Percentiles rank a stretch among this genome's conserved stretches.
phyloP scores from a whole-genome alignment of 78 protist species.

The Guillardia theta region DNA sequence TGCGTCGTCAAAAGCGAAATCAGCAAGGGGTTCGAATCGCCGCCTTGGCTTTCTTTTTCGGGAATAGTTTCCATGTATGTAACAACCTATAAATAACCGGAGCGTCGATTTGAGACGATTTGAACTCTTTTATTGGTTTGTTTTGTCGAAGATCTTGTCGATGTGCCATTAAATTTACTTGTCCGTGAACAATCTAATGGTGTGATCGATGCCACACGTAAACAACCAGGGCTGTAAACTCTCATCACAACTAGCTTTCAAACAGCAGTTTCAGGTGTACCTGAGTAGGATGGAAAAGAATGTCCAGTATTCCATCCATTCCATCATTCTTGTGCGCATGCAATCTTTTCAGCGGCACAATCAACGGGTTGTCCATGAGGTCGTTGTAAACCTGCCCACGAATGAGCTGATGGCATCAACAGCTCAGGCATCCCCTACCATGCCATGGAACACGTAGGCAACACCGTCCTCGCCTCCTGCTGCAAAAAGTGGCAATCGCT shows the following conservation, averaged over 20 bases:
- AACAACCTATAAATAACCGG: no score
- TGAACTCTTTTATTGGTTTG: no score
- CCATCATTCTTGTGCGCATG: neutral
- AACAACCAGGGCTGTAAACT: slow-evolving; percentile 97
- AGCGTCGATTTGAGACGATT: no score
- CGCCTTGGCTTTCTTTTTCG: no score
- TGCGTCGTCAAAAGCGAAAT: no score
- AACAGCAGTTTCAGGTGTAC: no score
- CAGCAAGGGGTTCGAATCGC: no score
- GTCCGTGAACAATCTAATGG: slow-evolving; percentile 59
- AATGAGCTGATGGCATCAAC: no score
- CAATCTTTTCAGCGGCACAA: neutral
- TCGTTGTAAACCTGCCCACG: slow-evolving; percentile 85
- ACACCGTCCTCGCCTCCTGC: slow-evolving; percentile 84
- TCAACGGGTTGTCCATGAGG: slow-evolving; percentile 12
- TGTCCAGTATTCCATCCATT: slow-evolving; percentile 56
- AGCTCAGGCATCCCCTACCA: slow-evolving; percentile 49
- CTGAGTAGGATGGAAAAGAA: slow-evolving; percentile 88
- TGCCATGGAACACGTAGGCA: slow-evolving; percentile 24
- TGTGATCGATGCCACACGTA: slow-evolving; percentile 84
- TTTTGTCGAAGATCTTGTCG: no score
- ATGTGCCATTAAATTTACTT: neutral
- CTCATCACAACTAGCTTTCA: no score
- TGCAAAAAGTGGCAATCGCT: slow-evolving; percentile 85
- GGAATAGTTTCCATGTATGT: no score